Base-by-base conservation (phyloP, 2,329 filamentous ascomycete species). In the Ceratocystis colombiana region DNA sequence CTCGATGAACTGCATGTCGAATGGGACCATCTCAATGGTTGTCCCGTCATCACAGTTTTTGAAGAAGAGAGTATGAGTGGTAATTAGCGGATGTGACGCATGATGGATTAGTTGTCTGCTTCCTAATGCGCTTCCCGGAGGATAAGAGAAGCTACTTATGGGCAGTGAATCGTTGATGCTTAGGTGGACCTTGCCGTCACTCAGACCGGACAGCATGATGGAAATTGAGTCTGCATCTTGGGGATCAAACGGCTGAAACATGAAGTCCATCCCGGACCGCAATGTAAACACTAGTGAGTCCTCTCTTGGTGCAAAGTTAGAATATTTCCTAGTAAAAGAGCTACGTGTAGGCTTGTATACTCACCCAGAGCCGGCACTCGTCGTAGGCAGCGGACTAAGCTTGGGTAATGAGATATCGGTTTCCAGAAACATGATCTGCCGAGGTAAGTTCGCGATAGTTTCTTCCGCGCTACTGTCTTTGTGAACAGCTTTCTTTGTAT, bases 131-230 rank as follows among this genome's bases (percentile, higher is more conserved):
- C 64, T 66, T 22, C 69, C 71, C 3, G 75, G 77, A 1, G 74
- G 80, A 66, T 81, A 79, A 67, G 77, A 74, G 68, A 91, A 86
- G 12, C 76, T 81, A 2, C 90, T 89, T 67, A 95, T 87, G 68
- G 88, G 82, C 71, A 96, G 90, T 5, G 88, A 92, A 73, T 96
- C 88, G 73, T 93, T 93, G 61, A 96, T 90, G 70, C 86, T 89
- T 20, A 95, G 78, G 72, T 93, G 87, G 12, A 95, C 79, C 20
- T 79, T 81, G 7, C 88, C 88, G 69, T 89, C 82, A 66, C 83
- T 82, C 3, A 86, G 88, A 3, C 88, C 89, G 1, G 89, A 82
- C 4, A 93, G 78, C 77, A 95, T 85, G 70, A 93, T 83, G 73
- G 93, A 88, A 55, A 94, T 86, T n/a, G 84, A 81, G 69, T 90